Evolutionary conservation across 2,329 filamentous ascomycete genomes (phyloP), one percentile per base, ranked within the genome.

Genomic region (Myrmaecium sp.): DNA sequence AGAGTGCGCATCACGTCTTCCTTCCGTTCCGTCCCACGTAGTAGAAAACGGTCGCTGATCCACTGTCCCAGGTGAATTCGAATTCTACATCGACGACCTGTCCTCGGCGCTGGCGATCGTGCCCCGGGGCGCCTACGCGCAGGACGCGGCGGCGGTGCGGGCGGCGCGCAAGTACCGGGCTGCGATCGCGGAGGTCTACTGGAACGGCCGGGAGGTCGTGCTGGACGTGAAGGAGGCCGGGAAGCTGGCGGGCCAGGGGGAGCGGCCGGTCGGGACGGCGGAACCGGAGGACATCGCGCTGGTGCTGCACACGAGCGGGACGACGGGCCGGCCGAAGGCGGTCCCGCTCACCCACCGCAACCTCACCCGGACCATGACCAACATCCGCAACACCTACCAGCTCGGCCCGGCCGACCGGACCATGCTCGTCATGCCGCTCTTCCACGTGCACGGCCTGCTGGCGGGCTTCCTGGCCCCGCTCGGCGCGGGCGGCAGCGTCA

Each of bases 31-130:
- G 9, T 15, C 4, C 26, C 20, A 22, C 5, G 14, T 10, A 9
- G 22, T 8, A 14, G 22, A 13, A 23, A 13, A 13, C 14, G 9
- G n/a, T 25, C 9, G 10, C 24, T 16, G 15, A 26, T n/a, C 14
- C 8, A 4, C 13, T 16, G n/a, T n/a, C n/a, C n/a, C n/a, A 17
- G 17, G 5, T 20, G 78, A 84, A 52, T 83, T 83, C 47, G 78
- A 84, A 49, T 91, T 91, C 54, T 91, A 89, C 53, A 86, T 92
- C 43, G 75, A 83, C 36, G 81, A 92, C 47, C 62, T 91, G 40
- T 79, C 74, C 46, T 86, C 81, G 4, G 74, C 74, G 17, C 58
- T 91, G 32, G 68, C 82, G 17, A 60, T 91, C 18, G 75, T 91
- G 6, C 80, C 81, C 8, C 62, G 62, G 38, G 80, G 78, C 10